These are phyloP conservation scores for Miamiensis avidus DNA, from an alignment of 169 alveolate genomes.

Conservation along the genomic window DNA sequence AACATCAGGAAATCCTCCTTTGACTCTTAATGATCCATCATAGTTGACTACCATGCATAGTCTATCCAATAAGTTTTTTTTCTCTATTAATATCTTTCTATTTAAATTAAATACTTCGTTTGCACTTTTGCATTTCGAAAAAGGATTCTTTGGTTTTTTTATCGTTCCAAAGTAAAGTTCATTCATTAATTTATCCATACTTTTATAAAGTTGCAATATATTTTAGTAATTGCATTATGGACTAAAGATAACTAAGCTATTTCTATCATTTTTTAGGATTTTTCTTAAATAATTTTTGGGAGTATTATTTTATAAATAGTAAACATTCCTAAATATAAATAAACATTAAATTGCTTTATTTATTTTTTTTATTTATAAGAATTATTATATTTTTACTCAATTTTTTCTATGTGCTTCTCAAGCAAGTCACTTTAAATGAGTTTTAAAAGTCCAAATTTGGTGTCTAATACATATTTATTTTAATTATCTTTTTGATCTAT, in stretches of 20 bases:
- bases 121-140: constrained; percentile 37
- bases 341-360: not conserved
- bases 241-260: constrained; percentile 29
- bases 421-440: not conserved
- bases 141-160: constrained; percentile 42
- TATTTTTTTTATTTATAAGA: too few relatives aligned
- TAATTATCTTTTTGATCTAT: constrained; percentile 20
- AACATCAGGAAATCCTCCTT: constrained; percentile 23
- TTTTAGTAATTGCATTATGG: constrained; percentile 25
- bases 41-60: constrained; percentile 32
- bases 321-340: not conserved
- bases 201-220: constrained; percentile 25
- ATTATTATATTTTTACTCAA: not conserved
- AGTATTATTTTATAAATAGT: constrained; percentile 7
- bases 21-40: constrained; percentile 25
- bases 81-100: constrained; percentile 32
- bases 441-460: constrained; percentile 13
- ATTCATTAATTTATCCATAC: constrained; percentile 19
- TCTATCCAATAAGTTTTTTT: constrained; percentile 30
- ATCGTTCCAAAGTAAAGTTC: constrained; percentile 35
- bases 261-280: constrained; percentile 32
- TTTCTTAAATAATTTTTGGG: constrained; percentile 32
- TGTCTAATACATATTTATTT: constrained; percentile 1
- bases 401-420: not conserved
- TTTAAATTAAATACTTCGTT: constrained; percentile 43